Conservation (phyloP, 2,329 filamentous ascomycete species). For the Fusarium chaquense region DNA sequence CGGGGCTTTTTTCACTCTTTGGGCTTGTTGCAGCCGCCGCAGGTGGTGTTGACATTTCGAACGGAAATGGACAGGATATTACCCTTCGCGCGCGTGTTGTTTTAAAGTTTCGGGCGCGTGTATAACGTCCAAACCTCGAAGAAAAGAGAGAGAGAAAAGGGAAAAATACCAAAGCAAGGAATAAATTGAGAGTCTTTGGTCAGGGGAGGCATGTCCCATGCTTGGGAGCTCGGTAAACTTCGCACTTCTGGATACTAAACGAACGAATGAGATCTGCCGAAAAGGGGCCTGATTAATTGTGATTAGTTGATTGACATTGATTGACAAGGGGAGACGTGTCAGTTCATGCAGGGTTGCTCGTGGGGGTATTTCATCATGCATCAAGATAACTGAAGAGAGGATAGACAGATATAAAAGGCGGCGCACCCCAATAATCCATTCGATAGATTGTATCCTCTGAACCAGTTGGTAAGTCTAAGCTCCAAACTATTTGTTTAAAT, state of each 20-base stretch:
- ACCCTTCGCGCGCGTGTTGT: too few relatives aligned
- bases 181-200: background rate
- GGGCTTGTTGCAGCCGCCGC: conserved; percentile 16
- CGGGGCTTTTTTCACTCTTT: conserved; percentile 3
- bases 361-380: background rate
- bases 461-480: too few relatives aligned
- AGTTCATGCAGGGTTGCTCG: background rate
- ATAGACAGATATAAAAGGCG: too few relatives aligned
- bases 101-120: background rate
- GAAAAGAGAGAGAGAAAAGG: background rate
- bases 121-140: background rate
- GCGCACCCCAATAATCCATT: too few relatives aligned
- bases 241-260: background rate
- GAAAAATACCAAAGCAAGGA: background rate
- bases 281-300: background rate
- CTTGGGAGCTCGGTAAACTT: background rate
- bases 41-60: conserved; percentile 13
- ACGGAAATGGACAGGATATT: too few relatives aligned
- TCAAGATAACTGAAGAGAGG: background rate
- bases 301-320: background rate
- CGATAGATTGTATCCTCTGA: too few relatives aligned
- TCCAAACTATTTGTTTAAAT: too few relatives aligned
- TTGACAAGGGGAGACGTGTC: background rate
- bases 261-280: background rate
- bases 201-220: background rate